Evolutionary conservation across 257 asterid species (phyloP), one percentile per base, ranked within the genome.

Genomic region (Lycium ferocissimum): DNA sequence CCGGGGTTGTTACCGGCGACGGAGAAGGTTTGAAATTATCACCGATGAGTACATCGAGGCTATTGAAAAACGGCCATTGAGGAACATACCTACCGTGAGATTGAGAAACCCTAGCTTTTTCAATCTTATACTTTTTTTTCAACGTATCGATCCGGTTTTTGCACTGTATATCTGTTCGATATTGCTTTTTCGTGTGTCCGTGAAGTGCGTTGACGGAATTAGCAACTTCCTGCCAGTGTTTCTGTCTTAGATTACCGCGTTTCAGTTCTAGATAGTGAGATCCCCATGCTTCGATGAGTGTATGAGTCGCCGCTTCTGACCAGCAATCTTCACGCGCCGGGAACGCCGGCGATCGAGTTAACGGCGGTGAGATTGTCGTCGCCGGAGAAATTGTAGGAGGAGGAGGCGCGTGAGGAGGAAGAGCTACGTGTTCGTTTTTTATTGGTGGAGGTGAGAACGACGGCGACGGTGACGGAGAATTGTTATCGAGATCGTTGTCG

Each of bases 211-310:
- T 96, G 91, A 96, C 98, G 91, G 94, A 90, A 90, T 93, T 95
- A 87, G 97, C 95, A 84, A 93, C 97, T 85, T 92, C 94, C 76
- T 92, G 97, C 99, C 99, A 95, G 92, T 95, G 97, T 81, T 91
- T 91, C 86, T 88, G 98, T 7, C 98, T 94, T 93, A 94, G 99
- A 85, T 91, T 94, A 9, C 99, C 98, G 65, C 96, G 93, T 88
- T 95, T 94, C 11, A 93, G 99, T 35, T 90, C 87, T 1, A 94
- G 85, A 89, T 88, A 92, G 81, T 90, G 98, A 62, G 90, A 82
- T 20, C 99, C 99, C 99, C 99, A 95, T 9, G 94, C 93, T 3
- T 91, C 93, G 76, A 95, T 90, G 84, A 95, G 92, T 9, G 98
- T 93, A 38, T 91, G 91, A 37, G 97, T 95, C 0, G 96, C 98